Evolutionary conservation across 1,139 yeast species (phyloP).

Genomic region (Candida smagusa): DNA sequence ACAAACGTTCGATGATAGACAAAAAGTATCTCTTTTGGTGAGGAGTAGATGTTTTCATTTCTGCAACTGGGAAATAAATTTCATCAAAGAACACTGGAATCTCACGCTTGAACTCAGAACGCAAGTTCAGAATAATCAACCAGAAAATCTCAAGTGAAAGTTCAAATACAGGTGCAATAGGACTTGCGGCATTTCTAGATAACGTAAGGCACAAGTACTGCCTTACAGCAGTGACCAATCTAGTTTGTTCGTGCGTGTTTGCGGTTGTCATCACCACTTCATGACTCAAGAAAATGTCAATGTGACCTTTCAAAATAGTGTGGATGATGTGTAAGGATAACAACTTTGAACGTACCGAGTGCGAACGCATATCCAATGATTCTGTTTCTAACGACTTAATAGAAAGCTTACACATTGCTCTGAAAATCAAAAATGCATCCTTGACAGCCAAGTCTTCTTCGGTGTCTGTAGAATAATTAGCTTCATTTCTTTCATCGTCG

Average conservation of each 20-base stretch:
- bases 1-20: constrained; percentile 71
- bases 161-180: constrained; percentile 89
- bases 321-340: constrained; percentile 86
- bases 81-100: constrained; percentile 92
- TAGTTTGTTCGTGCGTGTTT: constrained; percentile 55
- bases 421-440: constrained; percentile 88
- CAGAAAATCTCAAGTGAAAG: constrained; percentile 90
- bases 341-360: constrained; percentile 86
- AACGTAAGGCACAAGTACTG: constrained; percentile 80
- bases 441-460: constrained; percentile 72
- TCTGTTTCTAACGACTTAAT: constrained; percentile 75
- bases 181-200: constrained; percentile 90
- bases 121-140: constrained; percentile 76
- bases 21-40: constrained; percentile 90
- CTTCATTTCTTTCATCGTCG: constrained; percentile 52
- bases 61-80: constrained; percentile 90
- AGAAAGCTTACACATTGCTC: constrained; percentile 93
- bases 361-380: constrained; percentile 79
- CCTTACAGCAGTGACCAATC: constrained; percentile 75
- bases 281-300: constrained; percentile 72
- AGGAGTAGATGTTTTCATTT: constrained; percentile 83
- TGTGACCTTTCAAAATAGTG: constrained; percentile 79
- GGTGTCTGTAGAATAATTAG: constrained; percentile 37
- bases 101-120: constrained; percentile 86
- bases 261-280: constrained; percentile 59